A percentile compares a stretch with the other conserved stretches of the same genome.
These are phyloP conservation scores for Aspergillus floridensis DNA, from an alignment of 2,329 filamentous ascomycete species.

Conservation along the genomic window DNA sequence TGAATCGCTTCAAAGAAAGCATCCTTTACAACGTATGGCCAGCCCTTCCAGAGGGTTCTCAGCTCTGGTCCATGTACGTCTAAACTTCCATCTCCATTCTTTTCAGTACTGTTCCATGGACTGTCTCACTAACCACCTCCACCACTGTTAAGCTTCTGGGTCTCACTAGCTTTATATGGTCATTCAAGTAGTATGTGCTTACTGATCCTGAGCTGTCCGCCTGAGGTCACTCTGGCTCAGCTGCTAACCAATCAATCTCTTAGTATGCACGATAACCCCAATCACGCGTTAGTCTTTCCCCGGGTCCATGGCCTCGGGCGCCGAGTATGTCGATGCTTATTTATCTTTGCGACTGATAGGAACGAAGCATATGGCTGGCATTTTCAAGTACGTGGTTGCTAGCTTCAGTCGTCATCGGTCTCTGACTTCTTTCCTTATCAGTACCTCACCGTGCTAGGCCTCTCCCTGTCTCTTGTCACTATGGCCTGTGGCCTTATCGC, in stretches of 20 bases:
- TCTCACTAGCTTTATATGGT: constrained; percentile 43
- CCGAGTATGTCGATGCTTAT: constrained; percentile 7
- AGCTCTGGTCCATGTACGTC: constrained; percentile 43
- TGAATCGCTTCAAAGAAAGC: constrained; percentile 28
- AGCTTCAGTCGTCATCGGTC: not conserved
- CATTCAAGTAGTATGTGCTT: constrained; percentile 44
- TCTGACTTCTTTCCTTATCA: constrained; percentile 24
- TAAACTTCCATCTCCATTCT: not conserved
- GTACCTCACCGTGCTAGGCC: constrained; percentile 63
- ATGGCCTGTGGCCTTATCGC: constrained; percentile 55
- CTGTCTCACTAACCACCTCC: constrained; percentile 12
- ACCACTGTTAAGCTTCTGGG: constrained; percentile 32
- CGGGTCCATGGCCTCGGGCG: not conserved
- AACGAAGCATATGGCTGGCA: constrained; percentile 64
- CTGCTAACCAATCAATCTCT: constrained; percentile 8
- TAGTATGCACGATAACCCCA: constrained; percentile 45
- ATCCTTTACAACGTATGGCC: constrained; percentile 44
- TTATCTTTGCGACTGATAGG: constrained; percentile 29
- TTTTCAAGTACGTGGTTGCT: constrained; percentile 38
- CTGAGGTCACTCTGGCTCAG: not conserved
- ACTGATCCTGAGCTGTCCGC: not conserved
- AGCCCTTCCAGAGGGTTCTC: constrained; percentile 46
- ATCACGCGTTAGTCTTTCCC: constrained; percentile 36
- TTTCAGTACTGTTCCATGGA: constrained; percentile 12
- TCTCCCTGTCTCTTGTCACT: constrained; percentile 55